Evolutionary conservation across 2,329 filamentous ascomycete species (phyloP).

Genomic region (Boeremia lycopersici): DNA sequence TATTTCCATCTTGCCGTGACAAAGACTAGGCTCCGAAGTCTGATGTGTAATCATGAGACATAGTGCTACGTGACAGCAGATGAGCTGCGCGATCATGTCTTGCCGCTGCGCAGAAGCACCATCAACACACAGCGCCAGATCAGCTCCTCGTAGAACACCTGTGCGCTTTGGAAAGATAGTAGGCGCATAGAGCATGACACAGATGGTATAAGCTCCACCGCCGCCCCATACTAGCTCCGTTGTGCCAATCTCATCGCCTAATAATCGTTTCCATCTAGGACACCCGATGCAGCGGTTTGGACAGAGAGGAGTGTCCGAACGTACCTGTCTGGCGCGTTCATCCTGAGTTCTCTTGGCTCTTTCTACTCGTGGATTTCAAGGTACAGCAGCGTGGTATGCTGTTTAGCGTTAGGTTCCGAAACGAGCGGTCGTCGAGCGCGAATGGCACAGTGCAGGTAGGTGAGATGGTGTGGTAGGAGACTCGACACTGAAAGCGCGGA

Average conservation of each 20-base stretch:
- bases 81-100: not conserved
- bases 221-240: not conserved
- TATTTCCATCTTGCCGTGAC: not conserved
- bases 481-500: conserved; percentile 4
- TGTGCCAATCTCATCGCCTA: not conserved
- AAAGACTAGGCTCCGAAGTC: not conserved
- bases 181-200: not conserved
- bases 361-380: conserved; percentile 4
- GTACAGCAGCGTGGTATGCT: not conserved
- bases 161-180: not conserved
- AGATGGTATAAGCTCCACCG: not conserved
- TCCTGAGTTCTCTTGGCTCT: conserved; percentile 24
- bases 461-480: not conserved
- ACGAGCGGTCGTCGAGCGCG: not conserved
- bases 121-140: not conserved
- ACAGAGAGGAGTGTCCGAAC: conserved; percentile 2
- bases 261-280: not conserved
- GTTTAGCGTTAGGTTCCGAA: too few relatives aligned
- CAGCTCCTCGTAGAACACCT: not conserved
- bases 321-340: conserved; percentile 50
- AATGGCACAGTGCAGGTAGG: not conserved
- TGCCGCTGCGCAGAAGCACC: too few relatives aligned
- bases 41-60: not conserved
- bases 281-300: not conserved
- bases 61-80: too few relatives aligned